Evolutionary conservation across 768 basidiomycete genomes (phyloP), one percentile per base, ranked within the genome.

Genomic region (Auricularia sp.): DNA sequence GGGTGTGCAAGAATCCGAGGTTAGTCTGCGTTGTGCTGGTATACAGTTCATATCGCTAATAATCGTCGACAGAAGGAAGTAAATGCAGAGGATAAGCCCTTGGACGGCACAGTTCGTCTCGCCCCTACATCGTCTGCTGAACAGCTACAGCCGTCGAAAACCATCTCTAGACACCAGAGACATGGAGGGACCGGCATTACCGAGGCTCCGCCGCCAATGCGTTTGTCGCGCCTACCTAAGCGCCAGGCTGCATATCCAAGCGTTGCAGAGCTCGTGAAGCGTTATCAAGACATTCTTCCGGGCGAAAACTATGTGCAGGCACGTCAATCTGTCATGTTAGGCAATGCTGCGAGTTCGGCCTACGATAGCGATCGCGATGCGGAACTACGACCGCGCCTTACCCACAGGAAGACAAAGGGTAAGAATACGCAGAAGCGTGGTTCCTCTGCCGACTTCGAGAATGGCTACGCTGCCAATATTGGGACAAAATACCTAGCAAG

Each of bases 381-480:
- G 23, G 56, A 70, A 83, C 82, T 64, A 69, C 77, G 4, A 67
- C 77, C 21, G 64, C 71, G 68, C 53, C 68, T 11, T 3, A 62
- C 53, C 14, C 65, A 65, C 36, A 56, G 63, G 23, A 34, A 66
- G 42, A 63, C 51, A 47, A 56, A 68, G 53, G 34, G 61, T 18
- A 64, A 66, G 79, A 44, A 68, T 79, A 58, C 74, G 69, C 75
- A 14, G 81, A 78, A 71, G 85, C 84, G 67, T 75, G 84, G 44
- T 87, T 87, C 8, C 79, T 80, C 10, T 23, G 95, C 93, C 5
- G 94, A 96, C 71, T 92, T 92, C 63, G 94, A 96, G 75, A 85
- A 89, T 64, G 86, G 93, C 59, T 96, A 95, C 75, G 93, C 93
- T 3, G 90, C 87, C n/a, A 94, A 94, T 71, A 86, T 93, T 65